phyloP scores from a whole-genome alignment of 805 yeast species.

The Monosporozyma unispora region DNA sequence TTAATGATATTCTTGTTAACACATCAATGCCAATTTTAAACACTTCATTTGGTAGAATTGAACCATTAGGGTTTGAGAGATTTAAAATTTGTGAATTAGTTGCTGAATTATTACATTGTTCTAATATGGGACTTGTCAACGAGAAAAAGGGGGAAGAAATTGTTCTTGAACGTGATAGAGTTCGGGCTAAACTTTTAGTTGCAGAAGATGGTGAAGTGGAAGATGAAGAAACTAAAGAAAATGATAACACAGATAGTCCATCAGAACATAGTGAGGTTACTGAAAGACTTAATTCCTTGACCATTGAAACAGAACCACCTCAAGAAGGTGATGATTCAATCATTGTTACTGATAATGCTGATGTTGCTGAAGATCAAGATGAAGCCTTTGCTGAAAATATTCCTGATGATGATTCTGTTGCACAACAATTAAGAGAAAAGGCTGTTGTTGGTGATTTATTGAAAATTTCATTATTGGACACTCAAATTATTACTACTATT shows the following conservation, averaged over 20 bases:
- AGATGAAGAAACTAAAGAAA: conserved; percentile 7
- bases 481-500: conserved; percentile 48
- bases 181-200: conserved; percentile 35
- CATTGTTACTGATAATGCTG: conserved; percentile 3
- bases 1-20: conserved; percentile 50
- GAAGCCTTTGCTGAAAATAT: conserved; percentile 5
- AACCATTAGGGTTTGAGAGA: conserved; percentile 85
- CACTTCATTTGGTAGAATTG: conserved; percentile 46
- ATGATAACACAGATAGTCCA: neutral
- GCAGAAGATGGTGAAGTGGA: conserved; percentile 7
- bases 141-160: conserved; percentile 63
- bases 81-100: conserved; percentile 88
- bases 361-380: conserved; percentile 22
- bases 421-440: conserved; percentile 37
- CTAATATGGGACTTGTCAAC: conserved; percentile 87
- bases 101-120: conserved; percentile 91
- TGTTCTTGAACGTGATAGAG: conserved; percentile 59
- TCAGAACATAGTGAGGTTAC: neutral
- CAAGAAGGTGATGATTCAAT: neutral
- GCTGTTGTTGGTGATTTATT: conserved; percentile 66
- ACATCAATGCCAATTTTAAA: conserved; percentile 30
- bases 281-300: neutral
- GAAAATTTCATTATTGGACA: conserved; percentile 60
- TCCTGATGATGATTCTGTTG: conserved; percentile 11
- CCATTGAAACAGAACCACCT: neutral